These are phyloP conservation scores for Penicillium samsonianum DNA, from an alignment of 495 filamentous ascomycete species.

Conservation along the genomic window DNA sequence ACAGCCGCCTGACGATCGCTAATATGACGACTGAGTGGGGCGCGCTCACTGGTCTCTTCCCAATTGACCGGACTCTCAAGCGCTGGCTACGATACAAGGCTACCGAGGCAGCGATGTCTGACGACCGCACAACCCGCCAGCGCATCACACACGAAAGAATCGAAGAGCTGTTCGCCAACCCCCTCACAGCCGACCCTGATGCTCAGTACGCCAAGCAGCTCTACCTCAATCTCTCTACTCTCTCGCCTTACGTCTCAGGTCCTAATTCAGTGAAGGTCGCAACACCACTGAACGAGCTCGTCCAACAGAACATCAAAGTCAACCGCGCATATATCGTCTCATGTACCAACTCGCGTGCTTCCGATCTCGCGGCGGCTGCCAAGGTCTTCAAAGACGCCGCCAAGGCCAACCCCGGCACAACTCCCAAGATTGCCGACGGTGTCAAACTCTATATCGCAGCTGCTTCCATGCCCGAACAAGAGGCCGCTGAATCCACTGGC, in stretches of 20 bases:
- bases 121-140: slow-evolving; percentile 24
- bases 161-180: slow-evolving; percentile 69
- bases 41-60: slow-evolving; percentile 78
- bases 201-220: slow-evolving; percentile 83
- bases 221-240: slow-evolving; percentile 73
- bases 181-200: slow-evolving; percentile 68
- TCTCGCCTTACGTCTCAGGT: slow-evolving; percentile 85
- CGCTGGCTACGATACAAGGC: slow-evolving; percentile 81
- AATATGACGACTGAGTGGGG: slow-evolving; percentile 99
- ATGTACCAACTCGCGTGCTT: slow-evolving; percentile 85
- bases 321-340: slow-evolving; percentile 89
- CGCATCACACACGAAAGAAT: slow-evolving; percentile 70
- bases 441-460: slow-evolving; percentile 93
- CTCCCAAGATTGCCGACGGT: slow-evolving; percentile 72
- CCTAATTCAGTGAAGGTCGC: slow-evolving; percentile 88
- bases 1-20: slow-evolving; percentile 78
- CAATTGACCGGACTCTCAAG: slow-evolving; percentile 72
- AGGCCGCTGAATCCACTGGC: slow-evolving; percentile 73
- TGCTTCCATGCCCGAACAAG: slow-evolving; percentile 79
- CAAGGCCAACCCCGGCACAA: slow-evolving; percentile 51
- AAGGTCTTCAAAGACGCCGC: slow-evolving; percentile 82
- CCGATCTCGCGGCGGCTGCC: slow-evolving; percentile 81
- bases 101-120: slow-evolving; percentile 58
- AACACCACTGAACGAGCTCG: slow-evolving; percentile 74
- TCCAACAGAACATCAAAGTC: slow-evolving; percentile 63